Evolutionary conservation across 192 early-diverging fungal species (phyloP).

Genomic region (Backusella tuberculispora): DNA sequence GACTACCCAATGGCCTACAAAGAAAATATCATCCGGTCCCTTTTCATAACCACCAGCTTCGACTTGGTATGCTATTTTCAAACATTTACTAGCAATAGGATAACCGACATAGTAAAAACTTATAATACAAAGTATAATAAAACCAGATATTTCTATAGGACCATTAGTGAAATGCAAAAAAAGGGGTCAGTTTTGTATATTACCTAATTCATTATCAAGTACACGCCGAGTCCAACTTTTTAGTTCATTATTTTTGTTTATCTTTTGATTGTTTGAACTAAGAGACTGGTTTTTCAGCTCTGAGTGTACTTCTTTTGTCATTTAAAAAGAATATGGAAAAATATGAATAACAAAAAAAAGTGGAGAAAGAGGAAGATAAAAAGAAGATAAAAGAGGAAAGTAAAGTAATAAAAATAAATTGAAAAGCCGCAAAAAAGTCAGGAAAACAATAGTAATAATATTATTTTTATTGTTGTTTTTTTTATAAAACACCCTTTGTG

Average conservation of each 20-base stretch:
- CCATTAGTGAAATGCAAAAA: neutral
- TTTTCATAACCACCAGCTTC: conserved; percentile 37
- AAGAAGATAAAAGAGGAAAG: neutral
- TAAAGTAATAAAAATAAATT: too few relatives aligned
- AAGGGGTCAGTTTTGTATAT: neutral
- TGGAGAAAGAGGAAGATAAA: too few relatives aligned
- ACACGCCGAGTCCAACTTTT: neutral
- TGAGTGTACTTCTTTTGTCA: neutral
- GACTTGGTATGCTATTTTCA: neutral
- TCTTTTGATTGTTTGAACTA: neutral
- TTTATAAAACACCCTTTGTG: conserved; percentile 89
- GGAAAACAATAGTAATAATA: neutral
- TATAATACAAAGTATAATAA: neutral
- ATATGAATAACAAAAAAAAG: too few relatives aligned
- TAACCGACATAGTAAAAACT: too few relatives aligned
- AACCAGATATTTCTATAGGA: neutral
- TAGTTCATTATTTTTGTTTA: neutral
- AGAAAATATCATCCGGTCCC: conserved; percentile 58
- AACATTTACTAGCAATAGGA: neutral
- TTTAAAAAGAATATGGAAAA: too few relatives aligned
- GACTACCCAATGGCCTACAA: conserved; percentile 66
- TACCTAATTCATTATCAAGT: neutral
- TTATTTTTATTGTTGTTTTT: neutral
- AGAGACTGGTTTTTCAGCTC: neutral
- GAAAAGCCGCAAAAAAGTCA: too few relatives aligned